Evolutionary conservation across 345 rosid species (phyloP).

Genomic region (Pelargonium nanum): DNA sequence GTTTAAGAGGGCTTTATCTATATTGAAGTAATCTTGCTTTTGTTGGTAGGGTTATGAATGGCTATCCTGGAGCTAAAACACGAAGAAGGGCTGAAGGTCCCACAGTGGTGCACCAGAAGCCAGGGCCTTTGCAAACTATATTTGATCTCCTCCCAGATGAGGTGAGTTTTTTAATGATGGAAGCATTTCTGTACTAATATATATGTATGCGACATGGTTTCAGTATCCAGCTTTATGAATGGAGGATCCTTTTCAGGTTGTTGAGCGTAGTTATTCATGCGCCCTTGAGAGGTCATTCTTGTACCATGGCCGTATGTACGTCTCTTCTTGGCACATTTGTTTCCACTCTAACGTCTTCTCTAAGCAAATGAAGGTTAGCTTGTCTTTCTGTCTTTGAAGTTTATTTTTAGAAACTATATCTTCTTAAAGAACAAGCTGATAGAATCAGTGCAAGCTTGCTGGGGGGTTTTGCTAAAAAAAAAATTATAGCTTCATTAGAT

Average conservation of each 20-base stretch:
- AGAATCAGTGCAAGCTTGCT: not conserved
- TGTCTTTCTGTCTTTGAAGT: conserved; percentile 3
- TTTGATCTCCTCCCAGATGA: conserved; percentile 84
- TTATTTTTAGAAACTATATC: not conserved
- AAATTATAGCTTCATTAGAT: not conserved
- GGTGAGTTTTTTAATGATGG: conserved; percentile 28
- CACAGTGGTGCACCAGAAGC: conserved; percentile 89
- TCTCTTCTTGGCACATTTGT: conserved; percentile 97
- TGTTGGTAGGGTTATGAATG: conserved; percentile 44
- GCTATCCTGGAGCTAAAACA: conserved; percentile 58
- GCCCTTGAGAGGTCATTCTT: conserved; percentile 96
- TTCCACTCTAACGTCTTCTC: conserved; percentile 97
- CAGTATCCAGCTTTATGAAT: not conserved
- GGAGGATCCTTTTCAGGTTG: conserved; percentile 43
- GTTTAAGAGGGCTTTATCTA: conserved; percentile 5
- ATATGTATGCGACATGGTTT: not conserved
- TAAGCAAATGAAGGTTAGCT: conserved; percentile 92
- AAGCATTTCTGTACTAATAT: not conserved
- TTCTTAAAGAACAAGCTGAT: not conserved
- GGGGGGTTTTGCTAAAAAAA: not conserved
- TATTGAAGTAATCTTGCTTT: conserved; percentile 10
- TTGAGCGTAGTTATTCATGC: conserved; percentile 83
- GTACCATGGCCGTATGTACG: conserved; percentile 98
- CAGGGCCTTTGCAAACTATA: conserved; percentile 91
- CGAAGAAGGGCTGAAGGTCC: conserved; percentile 82